These are phyloP conservation scores for Globisporangium megalacanthum DNA, from an alignment of 352 stramenopile genomes.

Conservation along the genomic window DNA sequence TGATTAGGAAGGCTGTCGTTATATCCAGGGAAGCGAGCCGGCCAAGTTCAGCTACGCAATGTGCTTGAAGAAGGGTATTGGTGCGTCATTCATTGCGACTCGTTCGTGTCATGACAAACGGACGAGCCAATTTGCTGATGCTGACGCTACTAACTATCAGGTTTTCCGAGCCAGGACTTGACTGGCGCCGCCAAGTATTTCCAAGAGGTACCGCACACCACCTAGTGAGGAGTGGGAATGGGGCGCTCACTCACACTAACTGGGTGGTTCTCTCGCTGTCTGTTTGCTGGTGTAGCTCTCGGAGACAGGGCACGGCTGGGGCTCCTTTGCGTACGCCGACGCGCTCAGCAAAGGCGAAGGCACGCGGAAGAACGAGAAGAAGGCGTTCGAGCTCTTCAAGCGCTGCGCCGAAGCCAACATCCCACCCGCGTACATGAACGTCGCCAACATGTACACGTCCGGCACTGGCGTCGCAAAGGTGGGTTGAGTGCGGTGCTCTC, in stretches of 20 bases:
- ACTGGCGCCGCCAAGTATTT: conserved; percentile 58
- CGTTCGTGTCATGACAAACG: neutral
- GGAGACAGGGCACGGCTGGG: conserved; percentile 58
- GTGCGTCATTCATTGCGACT: conserved; percentile 13
- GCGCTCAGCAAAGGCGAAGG: conserved; percentile 72
- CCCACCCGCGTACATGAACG: conserved; percentile 72
- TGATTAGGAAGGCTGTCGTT: too few relatives aligned
- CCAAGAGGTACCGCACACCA: conserved; percentile 38
- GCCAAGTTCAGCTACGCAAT: conserved; percentile 84
- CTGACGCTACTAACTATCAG: conserved; percentile 10
- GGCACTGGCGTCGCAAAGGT: conserved; percentile 73
- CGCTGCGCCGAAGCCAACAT: conserved; percentile 56
- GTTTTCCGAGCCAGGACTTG: conserved; percentile 54
- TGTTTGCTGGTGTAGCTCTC: conserved; percentile 30
- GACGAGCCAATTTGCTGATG: neutral
- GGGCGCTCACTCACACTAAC: neutral
- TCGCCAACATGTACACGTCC: conserved; percentile 77
- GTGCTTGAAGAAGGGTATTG: conserved; percentile 78
- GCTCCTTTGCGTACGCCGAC: conserved; percentile 76
- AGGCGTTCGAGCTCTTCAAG: conserved; percentile 77
- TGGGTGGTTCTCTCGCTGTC: neutral
- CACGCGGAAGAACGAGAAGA: conserved; percentile 62
- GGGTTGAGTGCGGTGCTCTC: neutral
- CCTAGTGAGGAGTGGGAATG: too few relatives aligned
- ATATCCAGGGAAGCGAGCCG: conserved; percentile 55